Evolutionary conservation across 495 filamentous ascomycete species (phyloP).

Genomic region (Aspergillus incahuasiensis): DNA sequence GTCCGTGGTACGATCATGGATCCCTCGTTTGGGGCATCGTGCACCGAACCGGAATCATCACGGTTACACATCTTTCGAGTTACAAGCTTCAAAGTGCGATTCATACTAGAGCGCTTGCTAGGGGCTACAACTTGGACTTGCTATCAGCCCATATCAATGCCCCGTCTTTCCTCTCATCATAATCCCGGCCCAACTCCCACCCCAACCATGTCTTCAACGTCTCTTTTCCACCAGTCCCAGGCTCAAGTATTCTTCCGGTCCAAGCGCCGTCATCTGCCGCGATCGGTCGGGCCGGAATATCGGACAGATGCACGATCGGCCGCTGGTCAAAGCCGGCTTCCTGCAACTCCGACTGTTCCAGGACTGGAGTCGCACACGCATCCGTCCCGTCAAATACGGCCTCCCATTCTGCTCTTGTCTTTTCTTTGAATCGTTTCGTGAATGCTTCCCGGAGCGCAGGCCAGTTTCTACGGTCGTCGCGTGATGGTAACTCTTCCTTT

Average conservation of each 20-base stretch:
- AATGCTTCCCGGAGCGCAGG: slow-evolving; percentile 56
- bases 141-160: slow-evolving; percentile 33
- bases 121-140: slow-evolving; percentile 15
- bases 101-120: not conserved
- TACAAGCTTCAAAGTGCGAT: not conserved
- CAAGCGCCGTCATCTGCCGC: slow-evolving; percentile 60
- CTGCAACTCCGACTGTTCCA: slow-evolving; percentile 69
- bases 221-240: slow-evolving; percentile 68
- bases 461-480: slow-evolving; percentile 60
- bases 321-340: slow-evolving; percentile 66
- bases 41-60: not conserved
- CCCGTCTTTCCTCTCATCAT: slow-evolving; percentile 53
- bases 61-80: not conserved
- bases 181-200: slow-evolving; percentile 68
- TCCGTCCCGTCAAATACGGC: slow-evolving; percentile 79
- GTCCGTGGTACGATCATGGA: not conserved
- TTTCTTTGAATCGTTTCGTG: slow-evolving; percentile 60
- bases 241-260: slow-evolving; percentile 49
- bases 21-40: not conserved
- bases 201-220: slow-evolving; percentile 71
- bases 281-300: slow-evolving; percentile 59
- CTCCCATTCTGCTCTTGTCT: slow-evolving; percentile 81
- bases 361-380: slow-evolving; percentile 85
- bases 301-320: slow-evolving; percentile 63
- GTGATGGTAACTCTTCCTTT: slow-evolving; percentile 46